Evolutionary conservation across 2,329 filamentous ascomycete genomes (phyloP).

Genomic region (Xylaria arbuscula): DNA sequence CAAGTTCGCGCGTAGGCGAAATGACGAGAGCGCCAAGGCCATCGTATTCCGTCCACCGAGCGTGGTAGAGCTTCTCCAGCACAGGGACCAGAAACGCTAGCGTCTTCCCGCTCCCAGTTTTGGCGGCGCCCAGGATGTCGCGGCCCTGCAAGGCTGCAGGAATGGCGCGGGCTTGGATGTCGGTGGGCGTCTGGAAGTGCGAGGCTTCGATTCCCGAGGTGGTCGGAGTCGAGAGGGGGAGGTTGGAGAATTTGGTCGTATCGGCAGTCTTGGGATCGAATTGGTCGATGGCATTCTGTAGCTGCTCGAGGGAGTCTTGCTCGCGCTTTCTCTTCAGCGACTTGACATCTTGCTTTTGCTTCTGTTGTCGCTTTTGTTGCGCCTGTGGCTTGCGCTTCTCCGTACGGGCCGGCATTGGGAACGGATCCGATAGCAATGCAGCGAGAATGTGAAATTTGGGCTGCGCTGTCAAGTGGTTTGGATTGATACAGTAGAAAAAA

Average conservation of each 20-base stretch:
- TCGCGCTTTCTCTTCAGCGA: slow-evolving; percentile 57
- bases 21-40: slow-evolving; percentile 93
- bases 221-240: slow-evolving; percentile 88
- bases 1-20: slow-evolving; percentile 89
- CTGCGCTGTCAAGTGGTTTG: not conserved
- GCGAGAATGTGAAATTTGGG: not conserved
- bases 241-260: slow-evolving; percentile 78
- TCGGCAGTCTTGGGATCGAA: slow-evolving; percentile 68
- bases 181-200: slow-evolving; percentile 90
- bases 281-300: slow-evolving; percentile 55
- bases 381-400: slow-evolving; percentile 37
- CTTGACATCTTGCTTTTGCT: slow-evolving; percentile 47
- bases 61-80: slow-evolving; percentile 89
- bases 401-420: slow-evolving; percentile 44
- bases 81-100: slow-evolving; percentile 92
- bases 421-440: slow-evolving; percentile 11
- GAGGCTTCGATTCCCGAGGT: slow-evolving; percentile 81
- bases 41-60: slow-evolving; percentile 89
- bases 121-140: slow-evolving; percentile 93
- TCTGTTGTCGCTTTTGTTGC: slow-evolving; percentile 43
- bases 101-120: slow-evolving; percentile 95
- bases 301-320: slow-evolving; percentile 54
- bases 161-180: slow-evolving; percentile 91
- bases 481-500: slow-evolving; percentile 32
- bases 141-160: slow-evolving; percentile 74